Evolutionary conservation across 352 stramenopile genomes (phyloP).

Genomic region (Pythium rhizo-oryzae): DNA sequence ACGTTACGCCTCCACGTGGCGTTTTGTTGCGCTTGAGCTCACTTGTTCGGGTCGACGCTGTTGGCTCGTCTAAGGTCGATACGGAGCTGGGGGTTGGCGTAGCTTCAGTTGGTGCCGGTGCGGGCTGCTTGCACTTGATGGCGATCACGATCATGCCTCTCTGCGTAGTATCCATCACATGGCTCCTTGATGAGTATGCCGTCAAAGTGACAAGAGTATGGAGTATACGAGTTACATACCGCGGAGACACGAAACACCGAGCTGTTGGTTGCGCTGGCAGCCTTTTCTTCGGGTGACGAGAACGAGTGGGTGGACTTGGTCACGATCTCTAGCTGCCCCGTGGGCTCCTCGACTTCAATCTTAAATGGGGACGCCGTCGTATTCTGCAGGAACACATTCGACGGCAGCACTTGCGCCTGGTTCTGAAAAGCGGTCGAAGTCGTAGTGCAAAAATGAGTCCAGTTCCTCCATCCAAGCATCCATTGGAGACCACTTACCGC

Average conservation of each 20-base stretch:
- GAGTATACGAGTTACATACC: constrained; percentile 29
- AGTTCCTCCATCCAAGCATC: not conserved
- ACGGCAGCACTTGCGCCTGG: constrained; percentile 44
- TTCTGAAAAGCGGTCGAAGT: constrained; percentile 23
- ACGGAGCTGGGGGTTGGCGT: not conserved
- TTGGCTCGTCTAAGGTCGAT: not conserved
- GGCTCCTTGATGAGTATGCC: not conserved
- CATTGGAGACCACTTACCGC: constrained; percentile 10
- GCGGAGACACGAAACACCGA: constrained; percentile 57
- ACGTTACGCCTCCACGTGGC: constrained; percentile 10
- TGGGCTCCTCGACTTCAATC: constrained; percentile 63
- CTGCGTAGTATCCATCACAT: constrained; percentile 26
- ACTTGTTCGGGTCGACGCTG: constrained; percentile 5
- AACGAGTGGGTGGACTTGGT: constrained; percentile 30
- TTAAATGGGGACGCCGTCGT: constrained; percentile 55
- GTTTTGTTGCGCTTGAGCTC: constrained; percentile 18
- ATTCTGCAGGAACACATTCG: constrained; percentile 84
- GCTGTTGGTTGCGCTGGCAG: not conserved
- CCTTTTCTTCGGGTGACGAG: constrained; percentile 15
- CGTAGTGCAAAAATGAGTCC: not conserved
- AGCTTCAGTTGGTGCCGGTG: not conserved
- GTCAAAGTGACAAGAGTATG: not conserved
- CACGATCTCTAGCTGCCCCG: constrained; percentile 61
- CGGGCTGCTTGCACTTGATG: constrained; percentile 51
- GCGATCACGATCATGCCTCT: constrained; percentile 80